Base-by-base conservation (phyloP, 768 basidiomycete genomes). In the Lactarius hengduanensis region DNA sequence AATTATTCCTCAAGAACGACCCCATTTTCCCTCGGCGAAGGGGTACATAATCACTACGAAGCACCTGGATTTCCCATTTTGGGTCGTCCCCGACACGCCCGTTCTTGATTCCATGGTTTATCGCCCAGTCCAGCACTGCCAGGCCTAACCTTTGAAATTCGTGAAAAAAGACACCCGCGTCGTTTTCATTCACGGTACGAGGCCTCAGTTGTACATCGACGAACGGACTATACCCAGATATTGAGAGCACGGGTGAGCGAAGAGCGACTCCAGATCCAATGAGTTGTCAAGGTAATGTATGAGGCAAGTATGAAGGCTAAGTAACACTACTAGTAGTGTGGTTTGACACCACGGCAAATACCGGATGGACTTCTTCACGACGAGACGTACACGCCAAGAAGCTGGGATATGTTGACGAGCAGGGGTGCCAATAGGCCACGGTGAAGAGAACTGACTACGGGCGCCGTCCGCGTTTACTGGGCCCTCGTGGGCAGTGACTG, bases 191-290 rank as follows among this genome's bases (percentile, higher is more conserved):
- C 79, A 15, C 76, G 80, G 72, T 92, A 93, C 11, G 10, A 2
- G 16, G 88, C 84, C 74, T 89, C 88, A 18, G 81, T 80, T n/a
- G 92, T 74, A 40, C 79, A 80, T 50, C 83, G 79, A 28, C 85
- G 80, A 72, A 92, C 86, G 65, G 82, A 78, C 77, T 92, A 91
- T 1, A 92, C 90, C 91, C 38, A 92, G 82, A 75, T 92, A 92
- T 40, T 90, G 83, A n/a, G 91, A 88, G 72, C 92, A 92, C 1
- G 91, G 81, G 74, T 93, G 92, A 0, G 91, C 87, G 8, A 93
- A 81, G 9, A 94, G 82, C 7, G 80, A 76, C 0, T 82, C 76
- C 13, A 80, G 85, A 72, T 82, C 83, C 9, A 70, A 66, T 32
- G 80, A 77, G 60, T 78, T 76, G 11, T 81, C 73, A 50, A 89